Evolutionary conservation across 2,329 filamentous ascomycete genomes (phyloP), one percentile per base, ranked within the genome.

Genomic region (Colletotrichum gigasporum): DNA sequence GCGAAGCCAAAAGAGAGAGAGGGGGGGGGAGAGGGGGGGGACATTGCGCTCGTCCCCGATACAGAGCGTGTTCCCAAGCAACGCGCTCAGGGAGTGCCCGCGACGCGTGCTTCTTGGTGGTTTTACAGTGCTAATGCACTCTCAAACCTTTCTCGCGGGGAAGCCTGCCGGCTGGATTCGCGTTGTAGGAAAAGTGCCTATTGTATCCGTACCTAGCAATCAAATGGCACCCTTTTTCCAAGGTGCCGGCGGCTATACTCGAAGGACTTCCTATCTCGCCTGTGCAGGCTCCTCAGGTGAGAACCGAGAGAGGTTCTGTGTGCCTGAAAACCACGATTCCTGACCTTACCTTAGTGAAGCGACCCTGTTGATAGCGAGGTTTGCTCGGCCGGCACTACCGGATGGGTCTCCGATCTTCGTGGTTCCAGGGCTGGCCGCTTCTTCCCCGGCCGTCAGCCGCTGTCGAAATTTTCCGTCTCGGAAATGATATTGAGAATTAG

Each of bases 361-460:
- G 61, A 32, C 41, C 56, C 47, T 61, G 48, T 54, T 24, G 56
- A 54, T 61, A 61, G 24, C 16, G 20, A 54, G 48, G 28, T 34
- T 45, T 28, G 32, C 44, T 30, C 41, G 37, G 50, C 50, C 35
- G 57, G 41, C 42, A 50, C 41, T 64, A 51, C 61, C 48, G 42
- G 56, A 54, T 30, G 41, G 48, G 35, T 44, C 50, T 32, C 56
- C 35, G 42, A 37, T 61, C 35, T 54, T 35, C 28, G 9, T 35
- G 22, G 4, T 6, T 28, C 42, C 56, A 64, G 28, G 48, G 41
- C 48, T 18, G 41, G n/a, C 16, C 34, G 26, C 35, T 34, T 45
- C 22, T 39, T 44, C 55, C 41, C 28, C 34, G 20, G 34, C 28
- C 14, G 28, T 39, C 56, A 37, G 48, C 56, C 48, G 34, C 41